Base-by-base conservation (phyloP, 2,329 filamentous ascomycete genomes). In the Teratosphaeria pseudoeucalypti region DNA sequence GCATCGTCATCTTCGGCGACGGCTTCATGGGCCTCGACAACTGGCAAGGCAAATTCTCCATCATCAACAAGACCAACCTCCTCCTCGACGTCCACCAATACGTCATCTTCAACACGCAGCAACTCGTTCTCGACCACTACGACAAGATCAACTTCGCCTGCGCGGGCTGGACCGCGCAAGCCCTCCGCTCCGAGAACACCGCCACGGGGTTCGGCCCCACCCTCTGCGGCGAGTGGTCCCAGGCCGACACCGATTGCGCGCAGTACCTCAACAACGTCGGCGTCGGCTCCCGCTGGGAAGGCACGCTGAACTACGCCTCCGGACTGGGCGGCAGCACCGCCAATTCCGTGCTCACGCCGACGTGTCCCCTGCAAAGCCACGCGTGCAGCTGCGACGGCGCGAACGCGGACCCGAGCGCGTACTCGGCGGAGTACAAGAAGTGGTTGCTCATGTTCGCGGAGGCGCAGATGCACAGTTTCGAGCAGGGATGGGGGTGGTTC, bases 61-160 rank as follows among this genome's bases (percentile, higher is more conserved):
- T 81, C 26, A 82, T 88, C 70, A 80, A 86, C 16, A n/a, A n/a
- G 16, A 29, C 32, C 34, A 82, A 86, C 64, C 79, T 97, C 64
- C 83, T 95, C 19, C 84, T 99, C n/a, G 94, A 99, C 75, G 94
- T 95, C 43, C 94, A 99, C 76, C 92, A 97, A 74, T 99, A 99
- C 74, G 90, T 95, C 70, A 96, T 96, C 74, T 99, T 99, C 82
- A 96, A 99, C 79, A 84, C 84, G 47, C 85, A 88, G 65, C 90
- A 95, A 74, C 88, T 99, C 70, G 82, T 84, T 55, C 86, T 88
- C 70, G 86, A 86, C 59, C 94, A 97, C 77, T 81, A 86, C 58
- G 82, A 86, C 65, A 96, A 96, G 76, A 81, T 97, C 60, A 80
- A 87, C 61, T 95, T 95, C 71, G 90, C 92, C 3, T 99, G 94